Percentiles rank a stretch among this genome's conserved stretches.
These are phyloP conservation scores for Tetrapisispora taiwanensis DNA, from an alignment of 805 yeast species.

Conservation along the genomic window DNA sequence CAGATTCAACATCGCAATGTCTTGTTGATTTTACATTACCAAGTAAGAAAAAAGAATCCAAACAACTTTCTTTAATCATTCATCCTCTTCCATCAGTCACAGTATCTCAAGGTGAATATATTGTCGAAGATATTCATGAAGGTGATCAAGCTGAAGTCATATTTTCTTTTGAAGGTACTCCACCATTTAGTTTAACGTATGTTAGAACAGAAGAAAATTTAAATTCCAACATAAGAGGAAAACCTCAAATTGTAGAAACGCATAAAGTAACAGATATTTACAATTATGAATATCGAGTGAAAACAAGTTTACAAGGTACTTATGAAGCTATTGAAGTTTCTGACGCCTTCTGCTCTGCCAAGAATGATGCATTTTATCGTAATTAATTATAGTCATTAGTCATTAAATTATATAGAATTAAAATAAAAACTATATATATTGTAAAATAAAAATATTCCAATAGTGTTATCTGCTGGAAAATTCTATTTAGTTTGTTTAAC, in stretches of 20 bases:
- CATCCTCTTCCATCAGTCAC: slow-evolving; percentile 72
- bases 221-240: slow-evolving; percentile 35
- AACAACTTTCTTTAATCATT: slow-evolving; percentile 31
- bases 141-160: slow-evolving; percentile 88
- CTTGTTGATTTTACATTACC: slow-evolving; percentile 44
- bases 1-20: slow-evolving; percentile 71
- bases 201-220: slow-evolving; percentile 53
- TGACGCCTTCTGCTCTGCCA: slow-evolving; percentile 66
- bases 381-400: slow-evolving; percentile 6
- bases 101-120: slow-evolving; percentile 65
- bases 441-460: background rate
- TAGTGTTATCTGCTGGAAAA: no score
- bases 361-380: slow-evolving; percentile 31
- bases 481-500: background rate
- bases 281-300: slow-evolving; percentile 56
- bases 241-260: slow-evolving; percentile 51
- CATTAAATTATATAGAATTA: background rate
- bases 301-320: slow-evolving; percentile 81
- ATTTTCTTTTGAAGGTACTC: slow-evolving; percentile 74
- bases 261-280: slow-evolving; percentile 50
- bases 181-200: slow-evolving; percentile 84
- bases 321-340: slow-evolving; percentile 87
- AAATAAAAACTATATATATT: background rate
- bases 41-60: slow-evolving; percentile 25
- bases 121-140: slow-evolving; percentile 77